These are phyloP conservation scores for Agaricus sinodeliciosus DNA, from an alignment of 768 basidiomycete genomes.

Conservation along the genomic window DNA sequence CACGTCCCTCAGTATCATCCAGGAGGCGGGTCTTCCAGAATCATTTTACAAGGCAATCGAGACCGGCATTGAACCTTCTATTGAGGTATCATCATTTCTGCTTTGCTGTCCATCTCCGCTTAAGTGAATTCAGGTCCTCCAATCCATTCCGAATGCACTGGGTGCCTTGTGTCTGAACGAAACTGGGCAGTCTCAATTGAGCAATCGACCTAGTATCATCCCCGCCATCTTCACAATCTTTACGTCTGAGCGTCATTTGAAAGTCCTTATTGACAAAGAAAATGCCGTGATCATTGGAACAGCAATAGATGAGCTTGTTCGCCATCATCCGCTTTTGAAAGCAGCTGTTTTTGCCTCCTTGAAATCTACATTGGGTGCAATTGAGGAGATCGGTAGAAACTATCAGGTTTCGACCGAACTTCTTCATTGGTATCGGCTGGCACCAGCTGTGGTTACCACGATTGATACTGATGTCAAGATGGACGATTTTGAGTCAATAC, in stretches of 20 bases:
- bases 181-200: conserved; percentile 75
- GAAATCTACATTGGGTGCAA: conserved; percentile 59
- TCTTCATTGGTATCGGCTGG: conserved; percentile 60
- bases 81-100: conserved; percentile 53
- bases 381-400: conserved; percentile 66
- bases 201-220: conserved; percentile 74
- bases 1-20: conserved; percentile 86
- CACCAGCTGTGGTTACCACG: conserved; percentile 20
- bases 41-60: conserved; percentile 85
- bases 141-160: conserved; percentile 91
- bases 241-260: conserved; percentile 76
- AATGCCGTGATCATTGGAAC: conserved; percentile 86
- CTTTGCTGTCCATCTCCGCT: conserved; percentile 1
- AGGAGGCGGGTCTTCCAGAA: conserved; percentile 87
- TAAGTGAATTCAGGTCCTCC: conserved; percentile 58
- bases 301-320: conserved; percentile 89
- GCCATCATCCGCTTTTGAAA: conserved; percentile 91
- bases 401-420: conserved; percentile 52
- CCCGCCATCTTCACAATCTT: conserved; percentile 82
- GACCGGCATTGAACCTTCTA: conserved; percentile 74
- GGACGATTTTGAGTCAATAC: conserved; percentile 34
- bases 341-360: conserved; percentile 71
- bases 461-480: conserved; percentile 38
- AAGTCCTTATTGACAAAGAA: conserved; percentile 86
- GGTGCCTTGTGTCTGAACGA: conserved; percentile 96